Conservation (phyloP, 2,329 filamentous ascomycete species). For the Emergomyces africanus region DNA sequence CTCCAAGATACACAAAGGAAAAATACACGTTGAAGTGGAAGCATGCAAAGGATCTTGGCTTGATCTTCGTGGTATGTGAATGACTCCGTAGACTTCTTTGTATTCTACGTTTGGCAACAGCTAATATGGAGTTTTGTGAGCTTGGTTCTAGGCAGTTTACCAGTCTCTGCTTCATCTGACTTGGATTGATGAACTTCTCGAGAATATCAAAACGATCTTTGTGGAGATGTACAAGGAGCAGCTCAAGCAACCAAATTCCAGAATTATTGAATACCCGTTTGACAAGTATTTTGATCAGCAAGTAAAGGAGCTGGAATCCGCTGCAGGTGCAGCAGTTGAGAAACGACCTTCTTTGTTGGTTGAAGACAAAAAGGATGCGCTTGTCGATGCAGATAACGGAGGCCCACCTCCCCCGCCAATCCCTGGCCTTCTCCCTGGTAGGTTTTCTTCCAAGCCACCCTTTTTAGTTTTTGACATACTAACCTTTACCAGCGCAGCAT, state of each 20-base stretch:
- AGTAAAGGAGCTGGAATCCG: constrained; percentile 55
- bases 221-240: constrained; percentile 81
- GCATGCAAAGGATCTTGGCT: constrained; percentile 75
- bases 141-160: constrained; percentile 67
- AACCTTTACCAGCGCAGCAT: constrained; percentile 28
- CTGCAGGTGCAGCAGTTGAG: constrained; percentile 28
- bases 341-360: constrained; percentile 29
- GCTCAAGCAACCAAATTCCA: constrained; percentile 66
- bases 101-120: background rate
- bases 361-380: constrained; percentile 33
- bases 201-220: constrained; percentile 89
- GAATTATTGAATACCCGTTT: constrained; percentile 70
- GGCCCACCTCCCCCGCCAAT: constrained; percentile 39
- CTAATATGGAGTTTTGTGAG: background rate
- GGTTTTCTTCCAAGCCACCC: background rate
- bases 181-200: constrained; percentile 94
- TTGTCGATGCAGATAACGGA: constrained; percentile 37
- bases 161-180: constrained; percentile 87
- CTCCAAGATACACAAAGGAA: constrained; percentile 71
- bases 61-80: constrained; percentile 77
- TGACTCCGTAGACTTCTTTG: background rate
- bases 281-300: constrained; percentile 93
- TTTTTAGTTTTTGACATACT: constrained; percentile 9
- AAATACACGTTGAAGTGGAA: constrained; percentile 95
- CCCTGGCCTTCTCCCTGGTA: constrained; percentile 40